Conservation (phyloP, 208 protist genomes). For the Leishmania martiniquensis region DNA sequence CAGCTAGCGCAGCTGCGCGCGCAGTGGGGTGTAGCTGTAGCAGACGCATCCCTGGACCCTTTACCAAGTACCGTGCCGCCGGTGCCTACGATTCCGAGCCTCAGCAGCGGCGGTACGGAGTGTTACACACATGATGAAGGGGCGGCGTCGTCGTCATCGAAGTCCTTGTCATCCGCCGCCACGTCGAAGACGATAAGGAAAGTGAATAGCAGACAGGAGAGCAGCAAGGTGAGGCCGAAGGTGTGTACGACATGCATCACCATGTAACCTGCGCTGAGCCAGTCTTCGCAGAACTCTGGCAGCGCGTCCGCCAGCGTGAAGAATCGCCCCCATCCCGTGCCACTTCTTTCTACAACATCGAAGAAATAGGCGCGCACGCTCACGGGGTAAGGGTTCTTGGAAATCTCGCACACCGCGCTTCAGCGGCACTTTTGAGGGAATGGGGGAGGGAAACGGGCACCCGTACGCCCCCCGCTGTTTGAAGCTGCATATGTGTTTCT, state of each 20-base stretch:
- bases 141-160: neutral
- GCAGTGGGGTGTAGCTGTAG: neutral
- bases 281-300: neutral
- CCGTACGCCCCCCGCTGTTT: no score
- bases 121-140: neutral
- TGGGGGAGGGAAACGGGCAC: no score
- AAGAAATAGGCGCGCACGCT: neutral
- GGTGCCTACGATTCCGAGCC: neutral
- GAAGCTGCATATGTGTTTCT: no score
- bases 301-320: neutral
- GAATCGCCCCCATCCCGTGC: neutral
- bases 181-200: neutral
- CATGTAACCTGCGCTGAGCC: constrained; percentile 4
- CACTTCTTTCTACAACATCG: neutral
- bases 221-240: constrained; percentile 24
- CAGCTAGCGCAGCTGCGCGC: constrained; percentile 16
- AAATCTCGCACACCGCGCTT: no score
- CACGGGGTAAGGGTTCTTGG: no score
- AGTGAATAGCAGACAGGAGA: neutral
- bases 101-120: neutral
- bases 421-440: no score
- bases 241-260: constrained; percentile 12
- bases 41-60: neutral
- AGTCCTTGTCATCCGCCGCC: neutral
- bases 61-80: neutral